Evolutionary conservation across 345 rosid species (phyloP), one percentile per base, ranked within the genome.

Genomic region (Angophora floribunda): DNA sequence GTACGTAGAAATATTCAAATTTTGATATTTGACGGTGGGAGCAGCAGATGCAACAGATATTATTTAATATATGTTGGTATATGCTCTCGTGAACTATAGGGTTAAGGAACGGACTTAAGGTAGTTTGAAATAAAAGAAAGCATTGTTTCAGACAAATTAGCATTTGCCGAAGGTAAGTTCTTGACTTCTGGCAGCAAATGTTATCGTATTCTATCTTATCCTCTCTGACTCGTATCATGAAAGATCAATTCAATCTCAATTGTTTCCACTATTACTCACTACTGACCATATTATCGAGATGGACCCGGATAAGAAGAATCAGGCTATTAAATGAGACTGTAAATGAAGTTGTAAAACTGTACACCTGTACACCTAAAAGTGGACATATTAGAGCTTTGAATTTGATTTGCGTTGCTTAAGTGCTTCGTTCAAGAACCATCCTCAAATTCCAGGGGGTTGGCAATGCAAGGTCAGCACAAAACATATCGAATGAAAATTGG

Each of bases 291-390:
- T 1, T 52, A 52, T 19, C 19, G 57, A 52, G 57, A 52, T 7
- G 49, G 24, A 7, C 1, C 57, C 0, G 4, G 22, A 0, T 16
- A 52, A 53, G 57, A 53, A 17, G 57, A 53, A 53, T 53, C 0
- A 3, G 57, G 7, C 57, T 53, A 7, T 22, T 2, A 1, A 17
- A 53, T 53, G 57, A 22, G 6, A 17, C 57, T 53, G 19, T 53
- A 53, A 36, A 53, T 53, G 24, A 53, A 53, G 24, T 53, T 9
- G 0, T 53, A 52, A 52, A 52, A 52, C 16, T 52, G 57, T 19
- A 52, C 9, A 52, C 57, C 57, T 1, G 9, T 52, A 16, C 22
- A 52, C 4, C 22, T 52, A 52, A 52, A 9, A 16, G 1, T 52
- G 57, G 22, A 52, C 9, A 52, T 52, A 52, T 57, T 22, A n/a